phyloP scores from a whole-genome alignment of 805 yeast genomes.

The Debaryomyces maramus region DNA sequence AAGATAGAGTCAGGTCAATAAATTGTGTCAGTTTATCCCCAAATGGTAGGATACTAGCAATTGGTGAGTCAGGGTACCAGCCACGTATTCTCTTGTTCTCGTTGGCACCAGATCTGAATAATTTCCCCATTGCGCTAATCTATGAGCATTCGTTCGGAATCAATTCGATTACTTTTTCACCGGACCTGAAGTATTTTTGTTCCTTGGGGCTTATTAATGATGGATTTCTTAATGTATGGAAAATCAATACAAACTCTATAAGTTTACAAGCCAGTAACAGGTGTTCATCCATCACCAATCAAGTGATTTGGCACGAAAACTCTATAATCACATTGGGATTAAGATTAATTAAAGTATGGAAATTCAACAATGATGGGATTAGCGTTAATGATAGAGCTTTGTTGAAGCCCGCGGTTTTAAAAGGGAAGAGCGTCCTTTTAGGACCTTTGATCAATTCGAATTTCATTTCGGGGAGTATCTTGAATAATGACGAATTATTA shows the following conservation, averaged over 20 bases:
- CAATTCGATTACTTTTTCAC: constrained; percentile 53
- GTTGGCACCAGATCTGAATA: constrained; percentile 47
- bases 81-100: constrained; percentile 66
- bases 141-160: constrained; percentile 70
- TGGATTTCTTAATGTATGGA: constrained; percentile 68
- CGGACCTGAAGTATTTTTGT: constrained; percentile 54
- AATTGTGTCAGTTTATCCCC: constrained; percentile 61
- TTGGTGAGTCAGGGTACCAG: constrained; percentile 70
- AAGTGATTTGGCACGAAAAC: constrained; percentile 55
- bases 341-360: constrained; percentile 65
- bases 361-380: constrained; percentile 17
- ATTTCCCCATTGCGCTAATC: constrained; percentile 52
- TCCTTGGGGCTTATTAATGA: constrained; percentile 70
- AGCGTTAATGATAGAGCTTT: constrained; percentile 19
- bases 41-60: constrained; percentile 53
- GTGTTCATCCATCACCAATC: constrained; percentile 60
- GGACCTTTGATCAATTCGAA: constrained; percentile 50
- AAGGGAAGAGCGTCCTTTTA: constrained; percentile 61
- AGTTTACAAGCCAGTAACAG: constrained; percentile 53
- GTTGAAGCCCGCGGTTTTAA: constrained; percentile 30
- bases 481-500: constrained; percentile 38
- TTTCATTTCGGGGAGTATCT: constrained; percentile 42
- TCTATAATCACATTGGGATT: constrained; percentile 58
- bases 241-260: constrained; percentile 20
- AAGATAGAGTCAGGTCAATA: constrained; percentile 50